A percentile compares a stretch with the other conserved stretches of the same genome.
phyloP scores from a whole-genome alignment of 192 early-diverging fungal species.

The Podila epigama region DNA sequence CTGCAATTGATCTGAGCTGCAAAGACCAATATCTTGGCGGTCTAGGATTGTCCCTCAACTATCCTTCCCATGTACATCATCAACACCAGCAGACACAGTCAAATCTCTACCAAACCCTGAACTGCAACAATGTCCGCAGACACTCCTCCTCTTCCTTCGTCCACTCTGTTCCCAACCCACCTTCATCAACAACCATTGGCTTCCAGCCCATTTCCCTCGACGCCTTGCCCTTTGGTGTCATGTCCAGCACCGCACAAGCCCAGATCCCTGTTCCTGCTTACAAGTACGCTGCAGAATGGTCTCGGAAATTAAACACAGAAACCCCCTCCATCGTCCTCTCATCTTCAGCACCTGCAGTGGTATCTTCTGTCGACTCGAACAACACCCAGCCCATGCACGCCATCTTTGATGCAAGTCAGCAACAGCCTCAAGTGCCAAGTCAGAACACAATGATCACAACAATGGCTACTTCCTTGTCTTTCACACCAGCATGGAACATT shows the following conservation, averaged over 20 bases:
- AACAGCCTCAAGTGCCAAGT: not conserved
- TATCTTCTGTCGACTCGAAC: too few relatives aligned
- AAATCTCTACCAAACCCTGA: not conserved
- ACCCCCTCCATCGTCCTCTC: not conserved
- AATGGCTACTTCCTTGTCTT: not conserved
- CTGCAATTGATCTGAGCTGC: not conserved
- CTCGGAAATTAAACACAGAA: not conserved
- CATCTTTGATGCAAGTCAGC: not conserved
- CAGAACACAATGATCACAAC: not conserved
- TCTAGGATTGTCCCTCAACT: not conserved
- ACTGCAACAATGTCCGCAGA: not conserved
- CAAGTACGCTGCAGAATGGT: too few relatives aligned
- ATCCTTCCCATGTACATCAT: too few relatives aligned
- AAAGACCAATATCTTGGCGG: not conserved
- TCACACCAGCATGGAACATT: not conserved
- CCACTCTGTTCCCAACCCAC: not conserved
- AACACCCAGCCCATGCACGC: too few relatives aligned
- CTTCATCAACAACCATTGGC: too few relatives aligned
- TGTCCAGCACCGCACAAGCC: not conserved
- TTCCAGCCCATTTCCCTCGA: not conserved
- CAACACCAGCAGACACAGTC: too few relatives aligned
- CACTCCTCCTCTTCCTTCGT: not conserved
- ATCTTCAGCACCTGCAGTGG: not conserved
- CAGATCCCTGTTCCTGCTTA: not conserved
- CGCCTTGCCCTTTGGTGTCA: not conserved